Conservation (phyloP, 306 rosid species). For the Medicago arabica region DNA sequence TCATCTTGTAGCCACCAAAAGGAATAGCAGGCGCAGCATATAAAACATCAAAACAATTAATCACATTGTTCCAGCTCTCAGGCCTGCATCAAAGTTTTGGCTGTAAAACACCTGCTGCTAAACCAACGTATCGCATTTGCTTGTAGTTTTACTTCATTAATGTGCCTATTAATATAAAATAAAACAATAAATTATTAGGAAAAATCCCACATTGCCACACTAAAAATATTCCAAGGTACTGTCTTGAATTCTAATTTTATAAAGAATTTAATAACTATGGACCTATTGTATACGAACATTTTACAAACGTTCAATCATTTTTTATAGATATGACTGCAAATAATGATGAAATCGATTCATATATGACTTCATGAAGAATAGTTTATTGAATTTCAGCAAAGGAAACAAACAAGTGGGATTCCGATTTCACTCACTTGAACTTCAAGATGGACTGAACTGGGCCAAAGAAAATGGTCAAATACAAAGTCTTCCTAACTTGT, state of each 20-base stretch:
- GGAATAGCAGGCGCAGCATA: conserved; percentile 97
- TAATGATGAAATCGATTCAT: background rate
- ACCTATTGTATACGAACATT: background rate
- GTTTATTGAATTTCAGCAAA: background rate
- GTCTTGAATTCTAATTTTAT: background rate
- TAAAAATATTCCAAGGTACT: background rate
- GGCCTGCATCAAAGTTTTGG: conserved; percentile 79
- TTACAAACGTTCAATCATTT: background rate
- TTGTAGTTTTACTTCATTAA: conserved; percentile 67
- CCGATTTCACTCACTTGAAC: conserved; percentile 71
- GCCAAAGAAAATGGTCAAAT: conserved; percentile 56
- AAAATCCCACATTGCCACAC: background rate
- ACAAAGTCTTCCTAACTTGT: conserved; percentile 2
- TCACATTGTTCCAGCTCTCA: conserved; percentile 81
- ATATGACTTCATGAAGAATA: background rate
- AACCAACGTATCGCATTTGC: conserved; percentile 72
- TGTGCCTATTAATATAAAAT: conserved; percentile 51
- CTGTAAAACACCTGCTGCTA: conserved; percentile 90
- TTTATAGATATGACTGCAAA: background rate
- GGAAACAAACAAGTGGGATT: background rate
- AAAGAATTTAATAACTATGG: background rate
- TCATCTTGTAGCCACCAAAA: conserved; percentile 96
- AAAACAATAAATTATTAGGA: background rate
- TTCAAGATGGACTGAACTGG: conserved; percentile 92
- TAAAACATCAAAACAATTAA: conserved; percentile 88